Evolutionary conservation across 2,329 filamentous ascomycete genomes (phyloP), one percentile per base, ranked within the genome.

Genomic region (Esteya vermicola): DNA sequence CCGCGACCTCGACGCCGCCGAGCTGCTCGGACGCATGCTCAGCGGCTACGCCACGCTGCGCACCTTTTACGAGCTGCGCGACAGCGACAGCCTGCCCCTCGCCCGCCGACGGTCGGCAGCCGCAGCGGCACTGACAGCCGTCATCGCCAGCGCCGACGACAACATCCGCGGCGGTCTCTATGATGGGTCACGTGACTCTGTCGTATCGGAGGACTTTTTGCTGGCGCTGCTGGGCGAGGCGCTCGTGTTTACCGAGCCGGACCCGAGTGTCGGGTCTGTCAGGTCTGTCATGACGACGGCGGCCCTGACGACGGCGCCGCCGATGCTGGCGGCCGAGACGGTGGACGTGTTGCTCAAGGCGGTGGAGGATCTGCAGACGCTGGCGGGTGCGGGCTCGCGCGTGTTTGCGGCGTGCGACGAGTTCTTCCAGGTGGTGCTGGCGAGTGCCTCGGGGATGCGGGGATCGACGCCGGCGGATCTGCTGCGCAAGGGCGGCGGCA

Each of bases 41-140:
- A 91, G 84, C 55, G 89, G 89, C 19, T 96, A 96, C 53, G 89
- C 88, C 19, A 93, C 86, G 1, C 67, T 96, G 18, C 81, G 89
- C 27, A 81, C 79, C 49, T 95, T 89, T 63, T 96, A 93, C 58
- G 81, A 88, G 46, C 70, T 88, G n/a, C 76, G 89, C 36, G 89
- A 96, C 52, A 46, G 48, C 37, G 44, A 41, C 7, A 39, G 21
- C 13, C 62, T 63, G 43, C 69, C 77, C 0, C 61, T 78, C 19
- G 66, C 72, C 12, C 66, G 79, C 18, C 81, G 78, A 48, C 73
- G 75, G 40, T 75, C 81, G 48, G 70, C 86, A 13, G 84, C 88
- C 6, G 83, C 81, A 0, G 68, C 73, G 33, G 80, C 85, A 2
- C 65, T 96, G 37, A 68, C 85, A 33, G 81, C 85, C n/a, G 80